A percentile compares a stretch with the other conserved stretches of the same genome.
Conservation (phyloP, 495 filamentous ascomycete genomes). For the Aspergillus leporis region DNA sequence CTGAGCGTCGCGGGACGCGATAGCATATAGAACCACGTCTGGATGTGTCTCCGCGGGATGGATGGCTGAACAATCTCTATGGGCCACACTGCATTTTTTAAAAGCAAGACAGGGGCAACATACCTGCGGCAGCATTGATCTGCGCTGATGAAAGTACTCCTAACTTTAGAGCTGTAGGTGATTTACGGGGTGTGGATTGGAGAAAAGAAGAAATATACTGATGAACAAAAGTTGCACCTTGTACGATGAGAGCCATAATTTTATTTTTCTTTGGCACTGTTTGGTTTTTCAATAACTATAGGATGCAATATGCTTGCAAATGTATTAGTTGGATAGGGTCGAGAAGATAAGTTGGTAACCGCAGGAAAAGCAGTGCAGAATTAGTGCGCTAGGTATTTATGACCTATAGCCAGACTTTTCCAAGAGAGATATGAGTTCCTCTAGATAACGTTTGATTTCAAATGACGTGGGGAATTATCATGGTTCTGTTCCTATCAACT, state of each 20-base stretch:
- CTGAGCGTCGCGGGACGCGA: slow-evolving; percentile 22
- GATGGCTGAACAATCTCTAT: slow-evolving; percentile 14
- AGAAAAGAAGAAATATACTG: slow-evolving; percentile 24
- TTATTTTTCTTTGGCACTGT: neutral
- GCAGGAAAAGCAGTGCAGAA: too few species aligned
- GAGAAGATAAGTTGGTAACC: too few species aligned
- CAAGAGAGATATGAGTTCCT: too few species aligned
- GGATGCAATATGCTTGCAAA: too few species aligned
- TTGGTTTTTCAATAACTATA: neutral
- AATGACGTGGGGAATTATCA: too few species aligned
- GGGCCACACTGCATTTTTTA: neutral
- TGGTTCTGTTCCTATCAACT: too few species aligned
- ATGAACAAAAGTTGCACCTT: slow-evolving; percentile 25
- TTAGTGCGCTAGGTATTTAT: too few species aligned
- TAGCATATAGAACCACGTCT: slow-evolving; percentile 23
- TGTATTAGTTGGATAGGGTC: too few species aligned
- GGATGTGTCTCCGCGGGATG: slow-evolving; percentile 26
- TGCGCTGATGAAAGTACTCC: slow-evolving; percentile 26
- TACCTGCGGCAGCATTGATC: slow-evolving; percentile 24
- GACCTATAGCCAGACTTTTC: too few species aligned
- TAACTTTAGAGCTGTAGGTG: slow-evolving; percentile 20
- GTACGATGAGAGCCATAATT: slow-evolving; percentile 28
- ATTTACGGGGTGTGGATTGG: slow-evolving; percentile 20
- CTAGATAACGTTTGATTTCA: too few species aligned
- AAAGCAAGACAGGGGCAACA: neutral